phyloP scores from a whole-genome alignment of 495 filamentous ascomycete genomes.

The Darksidea phi region DNA sequence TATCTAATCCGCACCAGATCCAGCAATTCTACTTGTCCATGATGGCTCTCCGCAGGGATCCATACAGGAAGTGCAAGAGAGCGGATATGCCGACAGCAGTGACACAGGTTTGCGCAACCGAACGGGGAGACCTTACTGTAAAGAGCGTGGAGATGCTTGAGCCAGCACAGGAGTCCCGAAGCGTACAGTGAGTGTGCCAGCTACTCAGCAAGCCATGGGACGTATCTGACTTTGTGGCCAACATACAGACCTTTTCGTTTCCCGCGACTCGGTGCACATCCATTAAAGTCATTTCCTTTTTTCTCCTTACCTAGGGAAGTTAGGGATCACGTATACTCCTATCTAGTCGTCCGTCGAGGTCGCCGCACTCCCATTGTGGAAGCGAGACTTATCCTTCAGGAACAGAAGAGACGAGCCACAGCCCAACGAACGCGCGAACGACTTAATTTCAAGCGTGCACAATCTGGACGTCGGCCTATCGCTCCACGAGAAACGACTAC shows the following conservation, averaged over 20 bases:
- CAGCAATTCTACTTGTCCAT: slow-evolving; percentile 29
- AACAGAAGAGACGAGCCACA: slow-evolving; percentile 22
- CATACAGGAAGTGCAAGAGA: slow-evolving; percentile 26
- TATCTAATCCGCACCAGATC: slow-evolving; percentile 27
- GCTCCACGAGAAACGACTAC: slow-evolving; percentile 6
- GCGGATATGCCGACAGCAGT: slow-evolving; percentile 4
- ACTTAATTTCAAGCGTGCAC: slow-evolving; percentile 21
- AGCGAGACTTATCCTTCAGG: slow-evolving; percentile 7
- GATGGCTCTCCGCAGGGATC: slow-evolving; percentile 28
- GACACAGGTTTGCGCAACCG: too few relatives aligned
- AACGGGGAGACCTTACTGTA: not conserved
- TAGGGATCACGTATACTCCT: slow-evolving; percentile 32
- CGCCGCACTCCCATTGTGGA: slow-evolving; percentile 17
- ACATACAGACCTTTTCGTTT: not conserved
- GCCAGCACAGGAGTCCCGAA: not conserved
- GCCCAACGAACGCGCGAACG: slow-evolving; percentile 18
- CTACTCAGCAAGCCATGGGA: not conserved
- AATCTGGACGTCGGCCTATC: slow-evolving; percentile 18
- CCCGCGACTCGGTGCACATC: not conserved
- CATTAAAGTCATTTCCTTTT: slow-evolving; percentile 17
- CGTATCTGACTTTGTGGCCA: not conserved
- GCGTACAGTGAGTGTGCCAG: slow-evolving; percentile 3
- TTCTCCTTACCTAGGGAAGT: slow-evolving; percentile 27
- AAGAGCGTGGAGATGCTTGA: not conserved
- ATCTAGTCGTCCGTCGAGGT: slow-evolving; percentile 21